phyloP scores from a whole-genome alignment of 2,329 filamentous ascomycete genomes.

The Aureobasidium sp. region DNA sequence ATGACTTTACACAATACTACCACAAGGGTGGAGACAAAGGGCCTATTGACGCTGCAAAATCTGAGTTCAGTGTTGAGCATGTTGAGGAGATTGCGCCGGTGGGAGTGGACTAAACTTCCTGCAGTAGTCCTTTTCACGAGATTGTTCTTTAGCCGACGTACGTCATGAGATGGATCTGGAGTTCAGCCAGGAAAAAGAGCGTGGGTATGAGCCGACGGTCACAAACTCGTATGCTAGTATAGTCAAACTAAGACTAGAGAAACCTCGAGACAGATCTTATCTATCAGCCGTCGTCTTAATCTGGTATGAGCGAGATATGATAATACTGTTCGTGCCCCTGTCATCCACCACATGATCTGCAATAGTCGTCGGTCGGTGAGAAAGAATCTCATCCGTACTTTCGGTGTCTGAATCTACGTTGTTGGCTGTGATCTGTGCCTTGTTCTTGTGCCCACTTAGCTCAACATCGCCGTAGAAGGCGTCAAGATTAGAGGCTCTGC shows the following conservation, averaged over 20 bases:
- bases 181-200: not conserved
- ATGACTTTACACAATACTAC: conserved; percentile 29
- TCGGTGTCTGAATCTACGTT: conserved; percentile 16
- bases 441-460: conserved; percentile 1
- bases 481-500: not conserved
- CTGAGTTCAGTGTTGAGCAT: conserved; percentile 11
- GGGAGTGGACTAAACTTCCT: not conserved
- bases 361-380: not conserved
- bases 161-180: not conserved
- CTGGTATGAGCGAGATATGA: conserved; percentile 11
- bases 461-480: conserved; percentile 8
- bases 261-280: not conserved
- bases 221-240: not conserved
- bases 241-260: not conserved
- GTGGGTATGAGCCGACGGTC: not conserved
- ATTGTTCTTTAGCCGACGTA: not conserved
- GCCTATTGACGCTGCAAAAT: conserved; percentile 1
- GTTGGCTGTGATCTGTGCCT: conserved; percentile 15
- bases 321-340: not conserved
- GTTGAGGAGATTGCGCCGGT: conserved; percentile 7
- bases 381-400: conserved; percentile 15
- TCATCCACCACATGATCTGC: conserved; percentile 8
- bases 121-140: not conserved
- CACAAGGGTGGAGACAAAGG: not conserved
- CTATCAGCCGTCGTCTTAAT: not conserved